These are phyloP conservation scores for Psilocybe cyanescens DNA, from an alignment of 768 basidiomycete species.

Conservation along the genomic window DNA sequence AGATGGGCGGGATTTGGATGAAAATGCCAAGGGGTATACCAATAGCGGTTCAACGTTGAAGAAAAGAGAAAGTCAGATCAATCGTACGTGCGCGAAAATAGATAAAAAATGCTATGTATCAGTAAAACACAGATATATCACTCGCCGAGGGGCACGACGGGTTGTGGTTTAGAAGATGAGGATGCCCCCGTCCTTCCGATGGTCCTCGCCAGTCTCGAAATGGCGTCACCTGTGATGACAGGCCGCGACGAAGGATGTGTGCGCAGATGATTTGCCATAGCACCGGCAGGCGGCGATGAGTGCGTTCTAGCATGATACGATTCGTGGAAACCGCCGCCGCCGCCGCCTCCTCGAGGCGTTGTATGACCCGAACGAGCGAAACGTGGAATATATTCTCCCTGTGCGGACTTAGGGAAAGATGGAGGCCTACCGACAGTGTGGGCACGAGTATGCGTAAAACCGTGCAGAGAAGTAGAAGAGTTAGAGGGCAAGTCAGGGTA, in stretches of 20 bases:
- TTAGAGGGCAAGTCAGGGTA: conserved; percentile 31
- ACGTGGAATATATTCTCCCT: conserved; percentile 29
- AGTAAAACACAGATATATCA: background rate
- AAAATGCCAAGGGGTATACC: background rate
- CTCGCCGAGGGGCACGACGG: conserved; percentile 6
- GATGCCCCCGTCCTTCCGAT: conserved; percentile 44
- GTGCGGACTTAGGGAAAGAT: conserved; percentile 31
- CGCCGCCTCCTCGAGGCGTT: conserved; percentile 38
- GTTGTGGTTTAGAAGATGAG: conserved; percentile 18
- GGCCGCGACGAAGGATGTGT: conserved; percentile 55
- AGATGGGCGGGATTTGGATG: background rate
- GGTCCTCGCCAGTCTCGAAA: conserved; percentile 65
- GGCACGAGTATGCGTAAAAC: conserved; percentile 53
- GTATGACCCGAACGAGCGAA: conserved; percentile 48
- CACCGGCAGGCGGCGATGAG: conserved; percentile 60
- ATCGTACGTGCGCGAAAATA: background rate
- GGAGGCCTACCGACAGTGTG: conserved; percentile 56
- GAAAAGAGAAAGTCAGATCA: background rate
- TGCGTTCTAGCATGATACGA: conserved; percentile 58
- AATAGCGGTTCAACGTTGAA: background rate
- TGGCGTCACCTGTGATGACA: conserved; percentile 74
- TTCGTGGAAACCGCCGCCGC: conserved; percentile 30
- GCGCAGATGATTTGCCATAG: conserved; percentile 32
- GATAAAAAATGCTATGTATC: background rate
- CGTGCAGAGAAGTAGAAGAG: background rate